These are phyloP conservation scores for Cyanidium caldarium DNA, from an alignment of 23 red algal genomes.

Conservation along the genomic window DNA sequence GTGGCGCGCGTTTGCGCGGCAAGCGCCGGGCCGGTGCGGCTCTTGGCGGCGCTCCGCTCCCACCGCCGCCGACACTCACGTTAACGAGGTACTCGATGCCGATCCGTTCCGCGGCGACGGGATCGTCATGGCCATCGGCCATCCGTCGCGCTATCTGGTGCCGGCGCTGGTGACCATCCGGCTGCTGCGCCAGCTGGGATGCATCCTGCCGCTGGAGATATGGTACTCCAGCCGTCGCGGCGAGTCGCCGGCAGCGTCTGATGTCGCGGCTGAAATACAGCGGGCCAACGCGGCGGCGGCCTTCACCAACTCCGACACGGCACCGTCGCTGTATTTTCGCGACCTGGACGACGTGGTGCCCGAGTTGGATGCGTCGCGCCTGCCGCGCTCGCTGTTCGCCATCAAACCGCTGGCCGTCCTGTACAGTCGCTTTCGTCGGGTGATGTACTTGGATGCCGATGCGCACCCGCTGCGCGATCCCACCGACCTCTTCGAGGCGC, in stretches of 20 bases:
- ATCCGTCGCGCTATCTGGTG: not conserved
- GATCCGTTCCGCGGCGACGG: not conserved
- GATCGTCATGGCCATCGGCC: not conserved
- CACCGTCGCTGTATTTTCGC: not conserved
- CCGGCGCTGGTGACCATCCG: not conserved
- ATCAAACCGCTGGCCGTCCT: slow-evolving; percentile 1
- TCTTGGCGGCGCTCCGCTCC: no score
- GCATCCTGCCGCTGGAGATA: not conserved
- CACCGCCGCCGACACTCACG: not conserved
- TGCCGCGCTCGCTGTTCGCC: not conserved
- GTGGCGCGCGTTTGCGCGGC: not conserved
- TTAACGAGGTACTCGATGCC: not conserved
- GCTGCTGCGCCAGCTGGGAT: not conserved
- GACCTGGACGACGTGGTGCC: not conserved
- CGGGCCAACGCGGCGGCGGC: not conserved
- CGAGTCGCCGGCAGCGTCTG: not conserved
- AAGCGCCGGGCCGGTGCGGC: no score
- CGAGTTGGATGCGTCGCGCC: not conserved
- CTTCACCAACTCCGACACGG: not conserved
- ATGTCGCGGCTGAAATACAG: not conserved
- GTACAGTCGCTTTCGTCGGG: not conserved
- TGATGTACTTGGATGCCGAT: slow-evolving; percentile 11
- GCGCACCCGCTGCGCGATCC: slow-evolving; percentile 1
- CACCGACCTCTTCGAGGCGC: not conserved
- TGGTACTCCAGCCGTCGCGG: slow-evolving; percentile 3